Evolutionary conservation across 768 basidiomycete genomes (phyloP).

Genomic region (Podaxis pistillaris): DNA sequence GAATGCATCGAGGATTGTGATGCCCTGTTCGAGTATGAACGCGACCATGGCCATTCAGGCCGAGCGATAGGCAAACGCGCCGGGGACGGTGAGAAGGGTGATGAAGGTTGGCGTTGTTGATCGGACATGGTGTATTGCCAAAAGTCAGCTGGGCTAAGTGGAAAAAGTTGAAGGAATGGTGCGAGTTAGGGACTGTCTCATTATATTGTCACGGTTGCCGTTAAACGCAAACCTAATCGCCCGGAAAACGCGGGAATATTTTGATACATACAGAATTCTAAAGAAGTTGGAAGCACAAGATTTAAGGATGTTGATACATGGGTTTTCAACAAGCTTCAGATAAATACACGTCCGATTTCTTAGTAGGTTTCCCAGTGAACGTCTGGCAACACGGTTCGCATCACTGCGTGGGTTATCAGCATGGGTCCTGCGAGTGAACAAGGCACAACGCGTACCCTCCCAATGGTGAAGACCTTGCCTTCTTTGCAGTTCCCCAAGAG

Average conservation of each 20-base stretch:
- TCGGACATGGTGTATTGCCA: constrained; percentile 33
- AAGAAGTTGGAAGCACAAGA: neutral
- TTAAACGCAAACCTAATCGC: neutral
- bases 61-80: constrained; percentile 47
- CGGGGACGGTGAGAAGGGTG: constrained; percentile 43
- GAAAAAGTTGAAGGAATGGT: neutral
- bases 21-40: constrained; percentile 28
- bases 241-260: neutral
- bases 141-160: neutral
- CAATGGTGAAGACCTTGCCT: constrained; percentile 71
- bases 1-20: constrained; percentile 35
- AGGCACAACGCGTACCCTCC: constrained; percentile 49
- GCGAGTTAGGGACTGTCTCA: constrained; percentile 1
- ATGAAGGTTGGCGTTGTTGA: constrained; percentile 32
- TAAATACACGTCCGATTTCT: constrained; percentile 4
- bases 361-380: constrained; percentile 79
- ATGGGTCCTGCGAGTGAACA: neutral
- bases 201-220: constrained; percentile 4
- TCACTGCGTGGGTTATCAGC: constrained; percentile 27
- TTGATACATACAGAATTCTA: neutral
- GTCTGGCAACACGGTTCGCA: constrained; percentile 75
- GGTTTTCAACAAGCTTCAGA: neutral
- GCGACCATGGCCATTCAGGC: constrained; percentile 63
- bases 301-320: neutral
- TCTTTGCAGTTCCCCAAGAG: constrained; percentile 64